Evolutionary conservation across 225 moss, liverwort and hornwort species (phyloP), one percentile per base, ranked within the genome.

Genomic region (Bryum argenteum): DNA sequence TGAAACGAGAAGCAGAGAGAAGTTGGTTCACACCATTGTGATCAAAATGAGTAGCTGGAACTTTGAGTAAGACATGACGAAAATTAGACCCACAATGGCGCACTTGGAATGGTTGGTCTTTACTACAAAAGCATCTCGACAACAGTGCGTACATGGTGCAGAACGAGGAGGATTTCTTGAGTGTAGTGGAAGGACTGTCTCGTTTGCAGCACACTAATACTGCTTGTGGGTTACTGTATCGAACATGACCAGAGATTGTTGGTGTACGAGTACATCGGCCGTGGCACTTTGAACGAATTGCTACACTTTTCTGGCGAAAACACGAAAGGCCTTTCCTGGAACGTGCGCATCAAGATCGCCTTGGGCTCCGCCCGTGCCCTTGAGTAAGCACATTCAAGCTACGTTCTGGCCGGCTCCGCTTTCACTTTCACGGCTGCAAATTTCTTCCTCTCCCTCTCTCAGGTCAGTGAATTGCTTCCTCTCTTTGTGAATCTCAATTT

Each of bases 331-430:
- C 67, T 90, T 15, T 85, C 88, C 10, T 90, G 90, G 90, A 90
- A 90, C 53, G 81, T 83, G 72, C 81, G 90, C 23, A 83, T 90
- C 24, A 90, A 90, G 69, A 84, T 90, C 69, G 90, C 90, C 15
- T 70, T 90, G 54, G 90, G 90, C 59, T 70, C 90, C 23, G 90
- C 90, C 3, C 83, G 90, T 42, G 90, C 90, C 20, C 81, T 90
- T 19, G 90, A 90, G 90, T 90, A 78, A 51, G 83, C 60, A 21
- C 52, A 37, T 9, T 15, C 14, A 8, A 8, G n/a, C n/a, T n/a
- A n/a, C n/a, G n/a, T n/a, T n/a, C n/a, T n/a, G n/a, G n/a, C n/a
- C n/a, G n/a, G n/a, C n/a, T n/a, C n/a, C n/a, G n/a, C n/a, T n/a
- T n/a, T n/a, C n/a, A n/a, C n/a, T n/a, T n/a, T n/a, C n/a, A n/a